Percentiles rank a stretch among this genome's conserved stretches.
phyloP scores from a whole-genome alignment of 179 eudicot species.

The Beta corolliflora region DNA sequence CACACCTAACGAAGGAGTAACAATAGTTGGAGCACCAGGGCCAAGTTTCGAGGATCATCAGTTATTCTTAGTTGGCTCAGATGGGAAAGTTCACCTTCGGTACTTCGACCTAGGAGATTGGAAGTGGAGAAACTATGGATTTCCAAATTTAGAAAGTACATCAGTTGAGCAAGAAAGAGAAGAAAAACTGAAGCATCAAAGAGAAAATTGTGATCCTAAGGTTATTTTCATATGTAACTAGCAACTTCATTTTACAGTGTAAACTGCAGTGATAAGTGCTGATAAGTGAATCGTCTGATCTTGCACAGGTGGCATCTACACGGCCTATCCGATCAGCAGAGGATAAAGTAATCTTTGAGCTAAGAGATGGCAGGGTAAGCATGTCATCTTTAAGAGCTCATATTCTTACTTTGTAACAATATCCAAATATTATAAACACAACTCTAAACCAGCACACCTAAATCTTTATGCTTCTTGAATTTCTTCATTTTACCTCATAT shows the following conservation, averaged over 20 bases:
- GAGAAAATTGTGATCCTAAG: constrained; percentile 59
- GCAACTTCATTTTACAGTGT: neutral
- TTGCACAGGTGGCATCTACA: constrained; percentile 63
- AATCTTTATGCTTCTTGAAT: too few species aligned
- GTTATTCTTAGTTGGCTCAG: constrained; percentile 71
- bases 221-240: constrained; percentile 35
- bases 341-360: constrained; percentile 72
- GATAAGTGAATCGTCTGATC: neutral
- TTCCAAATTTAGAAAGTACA: constrained; percentile 37
- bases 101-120: constrained; percentile 54
- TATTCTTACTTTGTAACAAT: neutral
- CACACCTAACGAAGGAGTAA: constrained; percentile 55
- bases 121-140: constrained; percentile 71
- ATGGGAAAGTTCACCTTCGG: constrained; percentile 71
- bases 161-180: constrained; percentile 25
- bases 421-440: too few species aligned
- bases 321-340: constrained; percentile 70
- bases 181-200: constrained; percentile 12
- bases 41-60: constrained; percentile 59
- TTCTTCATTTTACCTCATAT: too few species aligned
- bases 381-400: neutral
- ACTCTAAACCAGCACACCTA: too few species aligned
- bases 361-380: constrained; percentile 83
- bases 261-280: neutral
- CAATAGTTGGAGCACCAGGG: constrained; percentile 64